Base-by-base conservation (phyloP, 768 basidiomycete species). In the Russula griseocarnosa region DNA sequence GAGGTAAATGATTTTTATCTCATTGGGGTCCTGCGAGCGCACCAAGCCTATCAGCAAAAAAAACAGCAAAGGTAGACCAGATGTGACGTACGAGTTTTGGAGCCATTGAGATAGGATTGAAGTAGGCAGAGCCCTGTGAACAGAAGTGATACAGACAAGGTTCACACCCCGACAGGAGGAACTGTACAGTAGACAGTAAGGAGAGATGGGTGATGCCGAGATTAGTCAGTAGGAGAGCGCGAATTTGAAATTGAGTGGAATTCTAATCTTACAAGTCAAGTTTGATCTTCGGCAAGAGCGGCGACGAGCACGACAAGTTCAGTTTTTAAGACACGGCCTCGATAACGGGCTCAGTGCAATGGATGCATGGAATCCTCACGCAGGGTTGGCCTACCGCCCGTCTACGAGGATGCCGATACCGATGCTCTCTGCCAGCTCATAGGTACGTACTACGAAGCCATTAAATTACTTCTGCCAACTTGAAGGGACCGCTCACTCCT, bases 1-100 rank as follows among this genome's bases (percentile, higher is more conserved):
- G 76, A 98, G 89, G 85, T 94, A 93, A 84, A 98, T 97, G 80
- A 97, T 92, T 83, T 98, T 98, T 77, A 98, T 82, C 82, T 99
- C 96, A 79, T 82, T 90, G 72, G 96, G 96, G 83, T 99, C 96
- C 92, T 93, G 73, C n/a, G 11, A 44, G 55, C 22, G 60, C 58
- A 46, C 3, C 38, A 9, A 13, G 59, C 18, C 38, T 28, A 53
- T 60, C 22, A 56, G 59, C 54, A 28, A 16, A 28, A 16, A 49
- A 13, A 13, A 38, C 30, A 52, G 13, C 22, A 0, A 0, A 9
- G 18, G 8, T 53, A 28, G 2, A 40, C 16, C n/a, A 13, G 32
- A 13, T 5, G 24, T 22, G 8, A 76, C 81, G 75, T 73, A 90
- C 90, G 76, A 92, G 65, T 81, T 92, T 91, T 66, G 88, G 88